phyloP scores from a whole-genome alignment of 352 stramenopile species.

The Globisporangium yorkense region DNA sequence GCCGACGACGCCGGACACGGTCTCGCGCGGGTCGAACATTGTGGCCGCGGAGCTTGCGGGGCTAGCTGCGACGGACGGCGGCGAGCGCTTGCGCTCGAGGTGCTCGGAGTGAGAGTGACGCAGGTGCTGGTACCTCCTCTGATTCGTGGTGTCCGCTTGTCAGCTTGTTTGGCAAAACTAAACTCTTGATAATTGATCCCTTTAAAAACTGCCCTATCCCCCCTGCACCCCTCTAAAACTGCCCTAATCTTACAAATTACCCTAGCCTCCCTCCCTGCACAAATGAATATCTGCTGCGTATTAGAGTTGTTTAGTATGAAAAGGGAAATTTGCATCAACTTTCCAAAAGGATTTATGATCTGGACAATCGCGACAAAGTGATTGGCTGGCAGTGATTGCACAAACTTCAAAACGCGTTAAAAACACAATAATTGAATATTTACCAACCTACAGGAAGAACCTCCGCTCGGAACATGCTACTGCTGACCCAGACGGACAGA shows the following conservation, averaged over 20 bases:
- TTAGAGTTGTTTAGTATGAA: not conserved
- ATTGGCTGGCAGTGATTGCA: not conserved
- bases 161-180: no score
- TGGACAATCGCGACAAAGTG: not conserved
- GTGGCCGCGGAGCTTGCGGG: not conserved
- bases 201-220: no score
- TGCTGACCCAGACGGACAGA: no score
- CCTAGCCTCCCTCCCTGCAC: no score
- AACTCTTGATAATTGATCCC: no score
- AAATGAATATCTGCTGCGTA: not conserved
- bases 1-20: slow-evolving; percentile 61
- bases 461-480: no score
- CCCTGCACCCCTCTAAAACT: no score
- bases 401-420: not conserved
- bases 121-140: not conserved
- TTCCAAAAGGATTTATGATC: not conserved
- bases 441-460: no score
- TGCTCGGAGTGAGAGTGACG: not conserved
- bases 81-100: slow-evolving; percentile 15
- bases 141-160: no score
- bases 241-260: no score
- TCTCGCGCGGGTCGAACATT: slow-evolving; percentile 78
- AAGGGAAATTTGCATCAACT: not conserved
- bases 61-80: no score
- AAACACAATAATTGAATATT: no score